phyloP scores from a whole-genome alignment of 2,329 filamentous ascomycete species.

The Ophiosphaerella herpotricha region DNA sequence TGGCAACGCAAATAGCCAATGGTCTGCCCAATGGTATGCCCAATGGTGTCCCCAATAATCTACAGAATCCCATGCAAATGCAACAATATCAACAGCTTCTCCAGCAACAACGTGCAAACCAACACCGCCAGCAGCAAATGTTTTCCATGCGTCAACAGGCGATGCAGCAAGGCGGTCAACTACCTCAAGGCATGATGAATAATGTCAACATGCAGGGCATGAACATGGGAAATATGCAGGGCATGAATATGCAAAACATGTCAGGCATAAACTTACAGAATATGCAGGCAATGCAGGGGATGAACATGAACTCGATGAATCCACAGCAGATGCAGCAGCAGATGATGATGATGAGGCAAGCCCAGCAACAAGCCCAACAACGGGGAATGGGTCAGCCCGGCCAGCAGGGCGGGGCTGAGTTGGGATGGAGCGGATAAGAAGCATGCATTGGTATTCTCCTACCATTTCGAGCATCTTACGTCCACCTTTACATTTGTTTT shows the following conservation, averaged over 20 bases:
- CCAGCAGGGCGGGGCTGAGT: slow-evolving; percentile 29
- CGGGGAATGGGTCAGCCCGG: slow-evolving; percentile 24
- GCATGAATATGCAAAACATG: slow-evolving; percentile 27
- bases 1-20: slow-evolving; percentile 1
- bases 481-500: too few relatives aligned
- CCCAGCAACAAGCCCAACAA: slow-evolving; percentile 24
- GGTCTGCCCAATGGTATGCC: slow-evolving; percentile 15
- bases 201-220: slow-evolving; percentile 11
- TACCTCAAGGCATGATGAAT: slow-evolving; percentile 39
- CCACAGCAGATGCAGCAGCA: slow-evolving; percentile 42
- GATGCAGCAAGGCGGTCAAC: slow-evolving; percentile 35
- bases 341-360: slow-evolving; percentile 43
- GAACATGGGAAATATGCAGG: slow-evolving; percentile 12
- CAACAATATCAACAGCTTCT: slow-evolving; percentile 41
- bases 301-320: slow-evolving; percentile 32
- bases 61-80: slow-evolving; percentile 34
- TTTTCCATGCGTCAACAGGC: slow-evolving; percentile 40
- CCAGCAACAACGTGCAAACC: slow-evolving; percentile 40
- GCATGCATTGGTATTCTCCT: background rate
- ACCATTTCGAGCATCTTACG: background rate
- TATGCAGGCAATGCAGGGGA: slow-evolving; percentile 27
- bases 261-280: slow-evolving; percentile 23
- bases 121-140: slow-evolving; percentile 41
- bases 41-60: slow-evolving; percentile 18
- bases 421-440: slow-evolving; percentile 31